Percentiles rank a stretch among this genome's conserved stretches.
Evolutionary conservation across 2,329 filamentous ascomycete genomes (phyloP).

Genomic region (Aspergillus vadensis): DNA sequence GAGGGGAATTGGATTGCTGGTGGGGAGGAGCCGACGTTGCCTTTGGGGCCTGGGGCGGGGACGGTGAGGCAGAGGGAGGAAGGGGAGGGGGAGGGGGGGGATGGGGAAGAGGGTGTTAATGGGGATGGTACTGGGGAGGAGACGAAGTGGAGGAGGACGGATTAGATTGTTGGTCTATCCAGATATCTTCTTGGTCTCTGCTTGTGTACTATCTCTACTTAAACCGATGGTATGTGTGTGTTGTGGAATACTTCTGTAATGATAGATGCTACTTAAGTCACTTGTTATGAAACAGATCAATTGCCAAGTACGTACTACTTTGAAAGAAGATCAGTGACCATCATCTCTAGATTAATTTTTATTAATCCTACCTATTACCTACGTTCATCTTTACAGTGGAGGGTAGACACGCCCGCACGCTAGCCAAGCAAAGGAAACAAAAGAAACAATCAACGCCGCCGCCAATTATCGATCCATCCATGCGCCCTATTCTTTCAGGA

Average conservation of each 20-base stretch:
- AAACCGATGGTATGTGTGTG: neutral
- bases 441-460: constrained; percentile 1
- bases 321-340: neutral
- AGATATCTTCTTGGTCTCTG: too few species aligned
- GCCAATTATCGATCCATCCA: neutral
- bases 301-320: too few species aligned
- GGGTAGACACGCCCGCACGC: constrained; percentile 3
- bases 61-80: constrained; percentile 64
- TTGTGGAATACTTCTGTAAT: constrained; percentile 6
- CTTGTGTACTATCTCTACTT: too few species aligned
- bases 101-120: constrained; percentile 40
- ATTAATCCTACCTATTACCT: constrained; percentile 14
- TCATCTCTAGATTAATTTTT: constrained; percentile 1
- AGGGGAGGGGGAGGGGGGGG: constrained; percentile 47
- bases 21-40: constrained; percentile 42
- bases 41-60: constrained; percentile 61
- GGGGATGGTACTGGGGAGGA: constrained; percentile 44
- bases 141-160: constrained; percentile 58
- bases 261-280: neutral
- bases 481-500: constrained; percentile 36
- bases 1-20: constrained; percentile 75
- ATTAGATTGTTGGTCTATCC: constrained; percentile 24
- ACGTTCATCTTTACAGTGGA: constrained; percentile 22
- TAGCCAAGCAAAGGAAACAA: constrained; percentile 9
- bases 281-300: neutral